Evolutionary conservation across 2,329 filamentous ascomycete species (phyloP).

Genomic region (Botrytis deweyae): DNA sequence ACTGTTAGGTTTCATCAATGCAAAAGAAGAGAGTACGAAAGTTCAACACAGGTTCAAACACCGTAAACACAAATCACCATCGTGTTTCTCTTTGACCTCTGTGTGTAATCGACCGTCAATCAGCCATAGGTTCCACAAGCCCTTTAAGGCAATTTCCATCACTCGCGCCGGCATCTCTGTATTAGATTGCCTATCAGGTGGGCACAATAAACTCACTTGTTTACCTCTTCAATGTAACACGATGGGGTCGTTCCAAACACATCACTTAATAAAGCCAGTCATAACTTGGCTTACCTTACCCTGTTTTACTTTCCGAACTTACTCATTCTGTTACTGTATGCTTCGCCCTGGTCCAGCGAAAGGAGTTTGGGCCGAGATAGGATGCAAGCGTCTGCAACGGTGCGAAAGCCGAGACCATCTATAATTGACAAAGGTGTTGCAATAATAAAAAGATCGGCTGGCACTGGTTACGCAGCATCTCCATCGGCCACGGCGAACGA

Average conservation of each 20-base stretch:
- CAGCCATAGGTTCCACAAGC: conserved; percentile 21
- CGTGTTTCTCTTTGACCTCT: conserved; percentile 11
- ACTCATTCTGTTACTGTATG: neutral
- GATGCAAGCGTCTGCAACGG: conserved; percentile 30
- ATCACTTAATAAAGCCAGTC: conserved; percentile 2
- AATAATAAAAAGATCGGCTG: conserved; percentile 9
- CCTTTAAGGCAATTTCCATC: conserved; percentile 1
- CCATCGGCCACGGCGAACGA: conserved; percentile 23
- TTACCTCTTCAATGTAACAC: conserved; percentile 9
- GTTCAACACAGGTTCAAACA: neutral
- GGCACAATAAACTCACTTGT: conserved; percentile 9
- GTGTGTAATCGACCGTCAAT: conserved; percentile 19
- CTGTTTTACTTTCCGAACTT: conserved; percentile 9
- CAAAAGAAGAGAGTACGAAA: neutral
- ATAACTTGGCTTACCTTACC: conserved; percentile 8
- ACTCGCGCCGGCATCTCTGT: conserved; percentile 3
- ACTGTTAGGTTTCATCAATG: conserved; percentile 19
- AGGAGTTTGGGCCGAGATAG: conserved; percentile 26
- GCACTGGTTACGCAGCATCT: neutral
- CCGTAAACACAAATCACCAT: neutral
- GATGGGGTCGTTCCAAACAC: conserved; percentile 13
- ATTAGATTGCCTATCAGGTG: conserved; percentile 20
- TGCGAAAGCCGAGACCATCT: conserved; percentile 20
- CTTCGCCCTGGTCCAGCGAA: conserved; percentile 10
- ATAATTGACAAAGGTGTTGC: conserved; percentile 1